A percentile compares a stretch with the other conserved stretches of the same genome.
These are phyloP conservation scores for Cydonia oblonga DNA, from an alignment of 331 rosid species.

Conservation along the genomic window DNA sequence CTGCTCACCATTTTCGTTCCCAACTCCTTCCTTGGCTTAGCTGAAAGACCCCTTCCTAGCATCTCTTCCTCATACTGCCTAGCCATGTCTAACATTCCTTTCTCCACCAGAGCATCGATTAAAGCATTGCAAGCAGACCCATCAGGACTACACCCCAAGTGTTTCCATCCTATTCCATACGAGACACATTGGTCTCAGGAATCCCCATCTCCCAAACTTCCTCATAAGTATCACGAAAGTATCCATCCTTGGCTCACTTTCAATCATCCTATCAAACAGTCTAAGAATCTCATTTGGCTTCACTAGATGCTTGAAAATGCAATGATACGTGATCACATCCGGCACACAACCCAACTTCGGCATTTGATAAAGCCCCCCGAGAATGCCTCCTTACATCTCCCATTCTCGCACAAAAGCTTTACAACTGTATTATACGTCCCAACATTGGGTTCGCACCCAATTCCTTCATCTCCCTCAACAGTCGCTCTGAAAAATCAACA, in stretches of 20 bases:
- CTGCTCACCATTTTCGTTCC: conserved; percentile 30
- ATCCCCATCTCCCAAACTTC: conserved; percentile 89
- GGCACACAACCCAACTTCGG: conserved; percentile 36
- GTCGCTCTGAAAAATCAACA: conserved; percentile 50
- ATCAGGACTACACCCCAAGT: conserved; percentile 76
- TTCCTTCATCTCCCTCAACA: conserved; percentile 71
- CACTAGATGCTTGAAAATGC: conserved; percentile 46
- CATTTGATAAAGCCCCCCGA: conserved; percentile 44
- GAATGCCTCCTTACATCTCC: conserved; percentile 59
- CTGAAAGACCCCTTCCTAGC: conserved; percentile 69
- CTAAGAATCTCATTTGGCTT: conserved; percentile 55
- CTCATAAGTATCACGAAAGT: conserved; percentile 79
- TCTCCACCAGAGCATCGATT: conserved; percentile 71
- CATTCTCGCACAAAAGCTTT: conserved; percentile 62
- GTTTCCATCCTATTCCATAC: conserved; percentile 72
- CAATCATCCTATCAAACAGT: conserved; percentile 63
- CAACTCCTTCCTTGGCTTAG: conserved; percentile 68
- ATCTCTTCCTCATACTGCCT: conserved; percentile 77
- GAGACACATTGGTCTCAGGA: conserved; percentile 61
- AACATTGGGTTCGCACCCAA: conserved; percentile 41
- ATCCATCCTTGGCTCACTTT: conserved; percentile 46
- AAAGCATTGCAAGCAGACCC: conserved; percentile 76
- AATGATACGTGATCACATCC: conserved; percentile 50
- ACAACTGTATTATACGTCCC: conserved; percentile 60
- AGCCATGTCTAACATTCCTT: conserved; percentile 65